A percentile compares a stretch with the other conserved stretches of the same genome.
These are phyloP conservation scores for Arabis hirsuta DNA, from an alignment of 345 rosid genomes.

Conservation along the genomic window DNA sequence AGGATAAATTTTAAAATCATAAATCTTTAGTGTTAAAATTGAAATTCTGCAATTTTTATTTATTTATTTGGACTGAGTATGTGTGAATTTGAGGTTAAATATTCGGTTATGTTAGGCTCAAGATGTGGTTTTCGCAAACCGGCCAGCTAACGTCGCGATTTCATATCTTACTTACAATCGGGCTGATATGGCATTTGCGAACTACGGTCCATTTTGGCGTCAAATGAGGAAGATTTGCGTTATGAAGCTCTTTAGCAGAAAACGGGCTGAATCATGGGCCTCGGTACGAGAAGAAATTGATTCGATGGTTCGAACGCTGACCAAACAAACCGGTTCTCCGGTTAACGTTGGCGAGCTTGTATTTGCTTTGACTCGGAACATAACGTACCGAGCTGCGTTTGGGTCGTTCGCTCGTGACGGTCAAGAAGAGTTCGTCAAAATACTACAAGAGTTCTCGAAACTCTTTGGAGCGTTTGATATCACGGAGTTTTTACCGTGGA, in stretches of 20 bases:
- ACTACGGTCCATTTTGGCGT: constrained; percentile 93
- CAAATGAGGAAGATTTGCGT: constrained; percentile 92
- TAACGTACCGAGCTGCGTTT: constrained; percentile 84
- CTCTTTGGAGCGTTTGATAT: constrained; percentile 86
- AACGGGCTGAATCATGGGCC: constrained; percentile 87
- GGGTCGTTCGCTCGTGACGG: constrained; percentile 67
- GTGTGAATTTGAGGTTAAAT: not conserved
- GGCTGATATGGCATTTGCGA: constrained; percentile 93
- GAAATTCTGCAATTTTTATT: not conserved
- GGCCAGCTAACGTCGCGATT: constrained; percentile 76
- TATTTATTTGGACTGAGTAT: not conserved
- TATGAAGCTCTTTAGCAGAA: constrained; percentile 82
- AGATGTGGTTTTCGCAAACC: constrained; percentile 67
- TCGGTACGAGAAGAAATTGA: constrained; percentile 83
- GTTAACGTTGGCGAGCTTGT: constrained; percentile 76
- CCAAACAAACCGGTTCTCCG: constrained; percentile 44
- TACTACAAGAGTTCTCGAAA: constrained; percentile 86
- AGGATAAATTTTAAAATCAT: not conserved
- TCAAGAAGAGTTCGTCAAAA: constrained; percentile 68
- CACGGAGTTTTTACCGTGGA: constrained; percentile 78
- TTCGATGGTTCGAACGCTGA: constrained; percentile 47
- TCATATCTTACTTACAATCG: constrained; percentile 73
- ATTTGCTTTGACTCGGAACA: constrained; percentile 66
- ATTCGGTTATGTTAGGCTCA: constrained; percentile 42
- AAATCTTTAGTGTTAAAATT: not conserved